Evolutionary conservation across 495 filamentous ascomycete genomes (phyloP).

Genomic region (Jackrogersella minutella): DNA sequence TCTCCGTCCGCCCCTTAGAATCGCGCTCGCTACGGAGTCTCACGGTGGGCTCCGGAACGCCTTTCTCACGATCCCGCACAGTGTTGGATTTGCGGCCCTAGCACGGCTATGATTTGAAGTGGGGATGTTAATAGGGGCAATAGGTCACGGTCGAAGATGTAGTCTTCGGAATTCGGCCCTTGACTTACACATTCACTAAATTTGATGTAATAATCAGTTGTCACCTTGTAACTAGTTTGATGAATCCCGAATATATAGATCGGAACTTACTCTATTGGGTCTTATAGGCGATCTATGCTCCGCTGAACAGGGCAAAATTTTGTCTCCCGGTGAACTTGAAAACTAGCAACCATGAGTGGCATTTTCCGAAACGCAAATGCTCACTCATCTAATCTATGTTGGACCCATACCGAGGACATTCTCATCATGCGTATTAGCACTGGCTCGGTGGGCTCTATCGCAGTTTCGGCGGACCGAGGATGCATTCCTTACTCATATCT

Average conservation of each 20-base stretch:
- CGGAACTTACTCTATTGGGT: no score
- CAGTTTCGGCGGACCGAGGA: neutral
- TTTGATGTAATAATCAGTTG: neutral
- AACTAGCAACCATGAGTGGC: no score
- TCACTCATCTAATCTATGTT: no score
- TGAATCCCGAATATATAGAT: no score
- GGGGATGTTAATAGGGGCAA: neutral
- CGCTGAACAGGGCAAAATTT: no score
- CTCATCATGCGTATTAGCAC: no score
- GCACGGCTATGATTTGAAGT: neutral
- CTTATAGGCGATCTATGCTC: no score
- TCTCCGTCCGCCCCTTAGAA: neutral
- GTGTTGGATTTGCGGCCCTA: neutral
- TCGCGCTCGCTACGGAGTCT: neutral
- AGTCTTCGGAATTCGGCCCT: slow-evolving; percentile 1
- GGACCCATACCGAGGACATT: no score
- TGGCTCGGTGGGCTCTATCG: no score
- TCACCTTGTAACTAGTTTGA: no score
- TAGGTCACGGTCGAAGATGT: neutral
- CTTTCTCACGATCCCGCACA: neutral
- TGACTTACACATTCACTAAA: neutral
- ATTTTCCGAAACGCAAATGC: no score
- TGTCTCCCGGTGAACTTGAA: no score
- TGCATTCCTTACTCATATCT: neutral
- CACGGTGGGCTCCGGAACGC: neutral